Evolutionary conservation across 2,329 filamentous ascomycete species (phyloP), one percentile per base, ranked within the genome.

Genomic region (Penicillium sp.): DNA sequence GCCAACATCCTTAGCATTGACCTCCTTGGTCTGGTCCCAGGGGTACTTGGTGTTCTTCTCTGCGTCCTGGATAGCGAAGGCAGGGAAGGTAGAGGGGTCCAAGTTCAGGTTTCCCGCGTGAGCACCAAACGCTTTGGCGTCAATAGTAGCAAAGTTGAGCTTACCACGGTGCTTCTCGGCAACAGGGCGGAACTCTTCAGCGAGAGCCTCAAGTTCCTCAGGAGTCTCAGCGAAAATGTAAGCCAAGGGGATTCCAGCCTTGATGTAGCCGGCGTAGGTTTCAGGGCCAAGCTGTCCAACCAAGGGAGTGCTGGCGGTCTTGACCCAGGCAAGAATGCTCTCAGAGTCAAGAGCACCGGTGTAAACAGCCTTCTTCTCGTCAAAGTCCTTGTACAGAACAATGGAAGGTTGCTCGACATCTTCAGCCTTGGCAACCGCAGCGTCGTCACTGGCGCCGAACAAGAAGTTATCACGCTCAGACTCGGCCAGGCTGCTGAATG

Each of bases 61-160:
- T 55, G 87, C 91, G 73, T 97, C 90, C 80, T 99, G 94, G 74
- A 99, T 97, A 70, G 92, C 94, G 77, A 99, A 99, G 60, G 93
- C 88, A 60, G 94, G 94, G 87, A 95, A 99, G 77, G 91, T 89
- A 81, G 93, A 89, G 61, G 89, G 84, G 79, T 96, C 91, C 62
- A 99, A 89, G 85, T 99, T 99, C 66, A 99, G 85, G 86, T 99
- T 99, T 69, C 84, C 86, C 65, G 91, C 92, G 79, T 99, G 94
- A 65, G 93, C 91, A 72, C 94, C 94, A 71, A 95, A 99, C 60
- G 89, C 77, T 81, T 90, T 90, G 65, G 94, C 92, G 71, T 99
- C 94, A 68, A 99, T 97, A 70, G 91, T 97, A 64, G 92, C 94
- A 74, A 99, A 95, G 88, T 96, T 97, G 81, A 99, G 85, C 74